These are phyloP conservation scores for Colletotrichum limetticola DNA, from an alignment of 2,329 filamentous ascomycete genomes.

Conservation along the genomic window DNA sequence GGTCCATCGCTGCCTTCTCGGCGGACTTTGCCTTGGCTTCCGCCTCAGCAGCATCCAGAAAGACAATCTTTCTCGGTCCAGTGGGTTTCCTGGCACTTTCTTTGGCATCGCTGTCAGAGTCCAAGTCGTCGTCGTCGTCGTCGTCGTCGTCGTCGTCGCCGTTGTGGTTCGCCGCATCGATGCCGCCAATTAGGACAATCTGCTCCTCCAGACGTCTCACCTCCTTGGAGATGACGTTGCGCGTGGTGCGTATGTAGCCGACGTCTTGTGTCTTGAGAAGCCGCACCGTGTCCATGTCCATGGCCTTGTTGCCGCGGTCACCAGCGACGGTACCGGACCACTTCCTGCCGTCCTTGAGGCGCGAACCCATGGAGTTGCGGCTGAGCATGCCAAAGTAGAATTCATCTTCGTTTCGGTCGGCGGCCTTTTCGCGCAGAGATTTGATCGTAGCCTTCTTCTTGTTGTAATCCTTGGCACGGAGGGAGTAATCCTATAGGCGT, in stretches of 20 bases:
- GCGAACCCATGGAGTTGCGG: slow-evolving; percentile 64
- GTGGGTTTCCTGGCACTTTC: slow-evolving; percentile 45
- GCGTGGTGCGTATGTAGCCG: slow-evolving; percentile 71
- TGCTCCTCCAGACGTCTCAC: slow-evolving; percentile 65
- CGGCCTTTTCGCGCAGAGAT: slow-evolving; percentile 68
- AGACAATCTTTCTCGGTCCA: slow-evolving; percentile 62
- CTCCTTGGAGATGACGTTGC: slow-evolving; percentile 69
- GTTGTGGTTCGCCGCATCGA: slow-evolving; percentile 48
- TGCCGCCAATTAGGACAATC: slow-evolving; percentile 55
- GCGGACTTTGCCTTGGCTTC: slow-evolving; percentile 47
- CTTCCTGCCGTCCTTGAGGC: slow-evolving; percentile 58
- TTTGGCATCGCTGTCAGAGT: slow-evolving; percentile 41
- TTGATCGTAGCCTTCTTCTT: slow-evolving; percentile 72
- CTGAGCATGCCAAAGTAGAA: slow-evolving; percentile 79
- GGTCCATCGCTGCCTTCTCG: slow-evolving; percentile 44
- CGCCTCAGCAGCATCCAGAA: slow-evolving; percentile 54
- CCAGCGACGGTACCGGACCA: slow-evolving; percentile 68
- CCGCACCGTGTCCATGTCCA: slow-evolving; percentile 68
- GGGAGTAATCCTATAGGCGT: slow-evolving; percentile 66
- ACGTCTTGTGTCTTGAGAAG: slow-evolving; percentile 77
- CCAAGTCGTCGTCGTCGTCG: slow-evolving; percentile 43
- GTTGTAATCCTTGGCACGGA: slow-evolving; percentile 73
- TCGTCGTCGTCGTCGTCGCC: slow-evolving; percentile 42
- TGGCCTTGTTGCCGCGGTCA: slow-evolving; percentile 65
- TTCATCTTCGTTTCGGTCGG: slow-evolving; percentile 77